Conservation (phyloP, 2,329 filamentous ascomycete species). For the Colletotrichum truncatum region DNA sequence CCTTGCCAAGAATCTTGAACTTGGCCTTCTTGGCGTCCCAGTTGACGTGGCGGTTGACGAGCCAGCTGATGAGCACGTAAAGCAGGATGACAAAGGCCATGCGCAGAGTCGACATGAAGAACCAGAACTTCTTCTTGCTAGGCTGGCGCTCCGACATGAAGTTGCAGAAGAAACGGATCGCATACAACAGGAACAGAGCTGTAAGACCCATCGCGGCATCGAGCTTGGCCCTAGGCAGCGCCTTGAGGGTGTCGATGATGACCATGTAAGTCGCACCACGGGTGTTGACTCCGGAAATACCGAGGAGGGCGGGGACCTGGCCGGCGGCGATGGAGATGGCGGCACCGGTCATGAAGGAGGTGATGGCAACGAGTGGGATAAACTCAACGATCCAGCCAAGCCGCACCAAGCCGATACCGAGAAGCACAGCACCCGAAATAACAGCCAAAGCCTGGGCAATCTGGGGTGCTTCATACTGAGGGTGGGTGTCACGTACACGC, state of each 20-base stretch:
- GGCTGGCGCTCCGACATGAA: constrained; percentile 74
- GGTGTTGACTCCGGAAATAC: constrained; percentile 53
- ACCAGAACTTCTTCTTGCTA: constrained; percentile 73
- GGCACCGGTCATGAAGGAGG: constrained; percentile 60
- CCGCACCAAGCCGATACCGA: constrained; percentile 56
- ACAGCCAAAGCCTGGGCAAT: constrained; percentile 56
- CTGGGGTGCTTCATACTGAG: constrained; percentile 46
- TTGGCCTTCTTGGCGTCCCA: constrained; percentile 56
- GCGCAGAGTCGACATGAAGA: constrained; percentile 81
- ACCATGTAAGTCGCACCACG: constrained; percentile 55
- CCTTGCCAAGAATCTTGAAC: constrained; percentile 72
- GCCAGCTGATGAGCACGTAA: constrained; percentile 80
- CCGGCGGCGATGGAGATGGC: constrained; percentile 60
- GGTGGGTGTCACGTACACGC: constrained; percentile 45
- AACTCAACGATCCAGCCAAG: constrained; percentile 61
- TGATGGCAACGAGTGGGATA: constrained; percentile 59
- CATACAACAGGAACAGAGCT: constrained; percentile 72
- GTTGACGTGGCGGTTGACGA: constrained; percentile 70
- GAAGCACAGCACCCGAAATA: constrained; percentile 52
- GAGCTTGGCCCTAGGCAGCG: constrained; percentile 55
- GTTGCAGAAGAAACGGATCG: constrained; percentile 69
- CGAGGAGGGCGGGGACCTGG: constrained; percentile 54
- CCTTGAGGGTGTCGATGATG: constrained; percentile 52
- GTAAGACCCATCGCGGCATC: constrained; percentile 79
- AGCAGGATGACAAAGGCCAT: constrained; percentile 84